Conservation (phyloP, 2,329 filamentous ascomycete species). For the Pseudonectria buxi region DNA sequence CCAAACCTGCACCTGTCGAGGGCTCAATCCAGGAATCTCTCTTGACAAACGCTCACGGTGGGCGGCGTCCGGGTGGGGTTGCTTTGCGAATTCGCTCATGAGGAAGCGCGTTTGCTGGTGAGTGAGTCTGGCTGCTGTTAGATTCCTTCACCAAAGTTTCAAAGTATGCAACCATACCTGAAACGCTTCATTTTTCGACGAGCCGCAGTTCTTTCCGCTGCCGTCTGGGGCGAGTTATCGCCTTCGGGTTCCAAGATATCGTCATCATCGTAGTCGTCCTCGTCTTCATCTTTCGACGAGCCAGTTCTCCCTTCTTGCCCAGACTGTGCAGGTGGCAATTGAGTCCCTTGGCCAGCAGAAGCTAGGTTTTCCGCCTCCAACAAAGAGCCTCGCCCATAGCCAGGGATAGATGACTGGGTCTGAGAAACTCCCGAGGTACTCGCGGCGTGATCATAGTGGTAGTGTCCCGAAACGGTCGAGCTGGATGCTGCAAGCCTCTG, state of each 20-base stretch:
- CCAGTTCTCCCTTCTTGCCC: conserved; percentile 31
- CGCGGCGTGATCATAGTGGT: no score
- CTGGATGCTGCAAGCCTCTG: no score
- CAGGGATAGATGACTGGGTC: no score
- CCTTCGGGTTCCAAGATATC: conserved; percentile 43
- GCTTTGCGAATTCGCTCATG: conserved; percentile 94
- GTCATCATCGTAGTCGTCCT: conserved; percentile 50
- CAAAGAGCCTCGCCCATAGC: neutral
- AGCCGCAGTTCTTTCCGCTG: conserved; percentile 50
- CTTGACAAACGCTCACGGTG: conserved; percentile 80
- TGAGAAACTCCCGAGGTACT: no score
- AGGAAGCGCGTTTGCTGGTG: conserved; percentile 96
- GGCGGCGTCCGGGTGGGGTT: conserved; percentile 87
- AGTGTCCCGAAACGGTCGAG: no score
- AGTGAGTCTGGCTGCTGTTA: conserved; percentile 60
- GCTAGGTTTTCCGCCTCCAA: conserved; percentile 13
- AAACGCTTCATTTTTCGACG: conserved; percentile 72
- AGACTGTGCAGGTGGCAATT: conserved; percentile 25
- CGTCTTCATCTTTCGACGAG: conserved; percentile 41
- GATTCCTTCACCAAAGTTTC: conserved; percentile 10
- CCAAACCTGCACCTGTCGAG: conserved; percentile 94
- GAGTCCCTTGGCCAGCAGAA: conserved; percentile 29
- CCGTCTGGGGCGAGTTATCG: conserved; percentile 38
- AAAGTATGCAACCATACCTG: conserved; percentile 43
- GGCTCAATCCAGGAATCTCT: conserved; percentile 86